Conservation (phyloP, 1,139 yeast species). For the Entelexis paramagnoliae region DNA sequence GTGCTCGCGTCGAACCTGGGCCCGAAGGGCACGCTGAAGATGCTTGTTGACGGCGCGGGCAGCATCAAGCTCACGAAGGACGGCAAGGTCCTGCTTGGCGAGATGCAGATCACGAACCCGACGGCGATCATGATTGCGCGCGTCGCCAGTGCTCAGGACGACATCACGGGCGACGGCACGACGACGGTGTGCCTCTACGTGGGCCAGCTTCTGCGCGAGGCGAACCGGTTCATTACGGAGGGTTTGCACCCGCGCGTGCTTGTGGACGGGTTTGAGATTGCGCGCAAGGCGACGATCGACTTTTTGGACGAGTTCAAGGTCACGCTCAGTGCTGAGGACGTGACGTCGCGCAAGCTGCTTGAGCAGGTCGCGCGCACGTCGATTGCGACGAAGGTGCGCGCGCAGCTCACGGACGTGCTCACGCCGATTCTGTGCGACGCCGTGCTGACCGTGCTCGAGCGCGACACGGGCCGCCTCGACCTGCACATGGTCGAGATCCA, state of each 20-base stretch:
- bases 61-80: slow-evolving; percentile 91
- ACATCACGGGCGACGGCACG: slow-evolving; percentile 98
- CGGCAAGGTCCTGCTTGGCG: slow-evolving; percentile 85
- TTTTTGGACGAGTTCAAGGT: slow-evolving; percentile 55
- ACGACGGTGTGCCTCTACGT: slow-evolving; percentile 93
- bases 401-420: slow-evolving; percentile 64
- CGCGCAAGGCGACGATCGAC: slow-evolving; percentile 63
- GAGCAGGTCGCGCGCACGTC: slow-evolving; percentile 89
- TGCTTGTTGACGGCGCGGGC: slow-evolving; percentile 95
- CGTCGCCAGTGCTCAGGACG: slow-evolving; percentile 98
- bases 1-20: slow-evolving; percentile 88
- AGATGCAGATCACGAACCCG: slow-evolving; percentile 99
- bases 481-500: slow-evolving; percentile 96
- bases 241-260: slow-evolving; percentile 94
- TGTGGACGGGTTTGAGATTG: slow-evolving; percentile 90
- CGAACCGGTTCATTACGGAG: slow-evolving; percentile 81
- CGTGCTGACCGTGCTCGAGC: slow-evolving; percentile 59
- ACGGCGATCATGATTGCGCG: slow-evolving; percentile 97
- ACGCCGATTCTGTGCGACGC: slow-evolving; percentile 97
- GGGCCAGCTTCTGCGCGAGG: slow-evolving; percentile 90
- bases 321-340: slow-evolving; percentile 17
- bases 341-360: slow-evolving; percentile 70
- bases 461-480: slow-evolving; percentile 51
- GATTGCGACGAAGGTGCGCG: slow-evolving; percentile 70
- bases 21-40: slow-evolving; percentile 93